Percentiles rank a stretch among this genome's conserved stretches.
These are phyloP conservation scores for Plantago ovata DNA, from an alignment of 257 asterid genomes.

Conservation along the genomic window DNA sequence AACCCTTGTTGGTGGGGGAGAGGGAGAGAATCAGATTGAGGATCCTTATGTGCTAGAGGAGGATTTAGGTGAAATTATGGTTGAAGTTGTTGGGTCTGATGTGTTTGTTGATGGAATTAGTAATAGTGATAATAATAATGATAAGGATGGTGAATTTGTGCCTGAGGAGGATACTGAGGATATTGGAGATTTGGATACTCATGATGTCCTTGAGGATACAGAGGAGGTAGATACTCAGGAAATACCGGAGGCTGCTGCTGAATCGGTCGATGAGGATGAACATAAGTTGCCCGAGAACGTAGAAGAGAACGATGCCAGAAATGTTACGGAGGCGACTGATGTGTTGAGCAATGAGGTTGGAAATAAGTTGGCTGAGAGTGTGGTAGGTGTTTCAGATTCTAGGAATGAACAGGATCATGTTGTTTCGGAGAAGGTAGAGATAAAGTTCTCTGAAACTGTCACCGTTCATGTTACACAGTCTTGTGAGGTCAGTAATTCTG, in stretches of 20 bases:
- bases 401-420: slow-evolving; percentile 23
- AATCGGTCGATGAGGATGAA: slow-evolving; percentile 22
- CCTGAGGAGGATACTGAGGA: slow-evolving; percentile 12
- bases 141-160: slow-evolving; percentile 28
- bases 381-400: slow-evolving; percentile 11
- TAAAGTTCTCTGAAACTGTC: slow-evolving; percentile 18
- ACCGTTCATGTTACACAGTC: slow-evolving; percentile 19
- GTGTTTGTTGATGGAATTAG: slow-evolving; percentile 73
- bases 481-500: slow-evolving; percentile 32
- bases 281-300: slow-evolving; percentile 23
- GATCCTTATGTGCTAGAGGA: slow-evolving; percentile 33
- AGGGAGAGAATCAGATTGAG: slow-evolving; percentile 38
- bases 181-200: slow-evolving; percentile 30
- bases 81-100: slow-evolving; percentile 82
- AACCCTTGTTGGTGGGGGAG: slow-evolving; percentile 25
- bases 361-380: slow-evolving; percentile 21
- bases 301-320: slow-evolving; percentile 22
- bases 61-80: slow-evolving; percentile 69
- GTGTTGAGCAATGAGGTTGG: slow-evolving; percentile 22
- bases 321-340: slow-evolving; percentile 21
- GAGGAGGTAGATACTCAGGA: slow-evolving; percentile 23
- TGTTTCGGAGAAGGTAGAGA: slow-evolving; percentile 26
- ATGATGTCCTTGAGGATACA: slow-evolving; percentile 19
- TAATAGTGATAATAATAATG: slow-evolving; percentile 33
- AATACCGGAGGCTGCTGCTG: slow-evolving; percentile 22